Conservation (phyloP, 1,284 basidiomycete species). For the Exobasidium cylindrosporum region DNA sequence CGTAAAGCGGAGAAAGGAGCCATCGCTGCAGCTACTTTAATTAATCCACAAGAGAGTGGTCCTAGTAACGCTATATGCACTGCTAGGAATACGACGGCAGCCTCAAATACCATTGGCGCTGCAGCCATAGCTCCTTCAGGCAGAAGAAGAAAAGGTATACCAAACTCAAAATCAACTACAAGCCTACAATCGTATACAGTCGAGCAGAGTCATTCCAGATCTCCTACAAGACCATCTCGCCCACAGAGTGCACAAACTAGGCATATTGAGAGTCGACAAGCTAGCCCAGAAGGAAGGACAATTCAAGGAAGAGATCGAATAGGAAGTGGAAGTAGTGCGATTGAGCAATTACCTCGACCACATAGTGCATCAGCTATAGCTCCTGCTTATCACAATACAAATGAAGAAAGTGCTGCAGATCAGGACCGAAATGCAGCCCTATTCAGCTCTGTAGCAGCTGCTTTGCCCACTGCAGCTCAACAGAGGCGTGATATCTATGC, state of each 20-base stretch:
- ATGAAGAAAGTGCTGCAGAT: not conserved
- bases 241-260: slow-evolving; percentile 1
- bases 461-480: slow-evolving; percentile 1
- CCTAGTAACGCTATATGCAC: not conserved
- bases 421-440: not conserved
- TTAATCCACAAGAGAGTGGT: slow-evolving; percentile 3
- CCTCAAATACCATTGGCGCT: not conserved
- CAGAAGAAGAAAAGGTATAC: not conserved
- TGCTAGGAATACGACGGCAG: not conserved
- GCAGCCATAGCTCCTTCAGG: not conserved
- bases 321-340: not conserved
- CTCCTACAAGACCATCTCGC: slow-evolving; percentile 2
- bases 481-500: slow-evolving; percentile 8
- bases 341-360: not conserved
- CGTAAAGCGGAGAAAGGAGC: slow-evolving; percentile 32
- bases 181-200: not conserved
- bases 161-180: not conserved
- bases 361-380: not conserved
- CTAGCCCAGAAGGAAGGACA: not conserved
- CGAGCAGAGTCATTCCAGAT: not conserved
- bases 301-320: not conserved
- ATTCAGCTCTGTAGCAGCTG: not conserved
- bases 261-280: not conserved
- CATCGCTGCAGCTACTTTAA: slow-evolving; percentile 25
- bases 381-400: not conserved